A percentile compares a stretch with the other conserved stretches of the same genome.
Evolutionary conservation across 257 asterid genomes (phyloP).

Genomic region (Agastache rugosa): DNA sequence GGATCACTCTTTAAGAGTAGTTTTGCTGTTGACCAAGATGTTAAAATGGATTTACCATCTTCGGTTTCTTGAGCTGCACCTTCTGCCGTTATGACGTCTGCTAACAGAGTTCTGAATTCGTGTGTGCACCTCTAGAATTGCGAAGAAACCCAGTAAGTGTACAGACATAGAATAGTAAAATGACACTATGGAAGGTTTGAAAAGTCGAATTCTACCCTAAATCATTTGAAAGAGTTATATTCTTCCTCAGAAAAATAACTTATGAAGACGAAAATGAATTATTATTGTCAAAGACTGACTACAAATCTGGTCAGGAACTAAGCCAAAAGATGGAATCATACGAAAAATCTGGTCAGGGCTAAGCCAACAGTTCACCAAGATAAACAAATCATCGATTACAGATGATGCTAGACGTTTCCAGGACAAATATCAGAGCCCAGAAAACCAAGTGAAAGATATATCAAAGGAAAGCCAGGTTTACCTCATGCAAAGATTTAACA

Average conservation of each 20-base stretch:
- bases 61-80: slow-evolving; percentile 69
- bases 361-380: not conserved
- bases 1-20: slow-evolving; percentile 71
- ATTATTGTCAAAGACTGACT: not conserved
- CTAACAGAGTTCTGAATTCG: slow-evolving; percentile 69
- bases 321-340: not conserved
- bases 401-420: not conserved
- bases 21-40: slow-evolving; percentile 95
- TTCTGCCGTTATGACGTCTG: slow-evolving; percentile 65
- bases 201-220: not conserved
- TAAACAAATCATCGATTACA: not conserved
- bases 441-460: slow-evolving; percentile 18
- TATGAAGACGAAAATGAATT: too few relatives aligned
- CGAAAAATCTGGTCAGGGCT: not conserved
- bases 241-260: too few relatives aligned
- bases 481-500: slow-evolving; percentile 80
- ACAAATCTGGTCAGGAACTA: not conserved
- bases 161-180: not conserved
- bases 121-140: slow-evolving; percentile 63
- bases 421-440: slow-evolving; percentile 1
- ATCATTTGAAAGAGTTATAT: not conserved
- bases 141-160: slow-evolving; percentile 18
- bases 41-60: slow-evolving; percentile 74
- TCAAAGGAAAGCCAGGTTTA: slow-evolving; percentile 41
- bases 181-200: not conserved